Base-by-base conservation (phyloP, 176 grass and related monocot genomes). In the Hyparrhenia diplandra region DNA sequence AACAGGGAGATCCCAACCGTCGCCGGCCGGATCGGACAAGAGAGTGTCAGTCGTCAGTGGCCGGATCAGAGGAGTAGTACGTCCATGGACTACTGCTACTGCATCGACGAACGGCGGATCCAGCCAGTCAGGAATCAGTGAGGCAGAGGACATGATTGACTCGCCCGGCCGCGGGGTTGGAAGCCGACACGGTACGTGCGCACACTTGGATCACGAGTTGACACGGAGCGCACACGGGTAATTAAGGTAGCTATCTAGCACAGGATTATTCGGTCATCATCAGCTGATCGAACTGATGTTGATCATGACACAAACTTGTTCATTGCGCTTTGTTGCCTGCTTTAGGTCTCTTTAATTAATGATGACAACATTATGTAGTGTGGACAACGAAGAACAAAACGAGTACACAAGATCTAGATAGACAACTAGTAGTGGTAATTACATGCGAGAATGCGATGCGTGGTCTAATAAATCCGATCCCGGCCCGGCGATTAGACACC, bases 1-100 rank as follows among this genome's bases (percentile, higher is more conserved):
- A 66, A 80, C 73, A 75, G 35, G 77, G 60, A 59, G 69, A 74
- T 67, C 76, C 74, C 35, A 86, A 80, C 60, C 18, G 84, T 54
- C 59, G 54, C 21, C 54, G 37, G 8, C 37, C 20, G 52, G 52
- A 8, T 21, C 52, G 49, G 46, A 7, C 20, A 21, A 57, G 51
- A 10, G 18, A 0, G 17, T 7, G 52, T 23, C 35, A n/a, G n/a
- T n/a, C n/a, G 55, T 58, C 55, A 23, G 54, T 57, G 21, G 54
- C 54, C 54, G 54, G 54, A 55, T n/a, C 7, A 2, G 31, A 32
- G 31, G 40, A 42, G 40, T 42, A 42, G n/a, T 11, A 49, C 55
- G 52, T 57, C 55, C 0, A 58, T 25, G 18, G 55, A 42, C 11
- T n/a, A 67, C 65, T 39, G 21, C 31, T 32, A 32, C 31, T 32